phyloP scores from a whole-genome alignment of 1,139 yeast genomes.

The Entelexis sorbosivorans region DNA sequence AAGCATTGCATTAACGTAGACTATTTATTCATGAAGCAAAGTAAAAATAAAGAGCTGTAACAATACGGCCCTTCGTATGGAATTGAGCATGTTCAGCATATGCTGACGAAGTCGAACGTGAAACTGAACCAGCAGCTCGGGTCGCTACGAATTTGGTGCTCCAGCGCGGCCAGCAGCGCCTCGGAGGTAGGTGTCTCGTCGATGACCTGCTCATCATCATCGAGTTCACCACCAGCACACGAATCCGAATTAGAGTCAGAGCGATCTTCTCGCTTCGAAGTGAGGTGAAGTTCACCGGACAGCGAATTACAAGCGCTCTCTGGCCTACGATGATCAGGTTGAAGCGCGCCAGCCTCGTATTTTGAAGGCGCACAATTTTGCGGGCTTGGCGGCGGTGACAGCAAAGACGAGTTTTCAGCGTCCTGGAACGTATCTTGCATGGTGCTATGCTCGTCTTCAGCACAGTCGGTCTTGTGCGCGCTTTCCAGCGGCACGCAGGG shows the following conservation, averaged over 20 bases:
- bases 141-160: constrained; percentile 10
- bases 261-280: no score
- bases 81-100: no score
- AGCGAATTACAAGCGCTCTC: no score
- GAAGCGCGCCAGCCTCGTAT: background rate
- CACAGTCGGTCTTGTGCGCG: background rate
- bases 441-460: background rate
- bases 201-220: background rate
- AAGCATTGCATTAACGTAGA: background rate
- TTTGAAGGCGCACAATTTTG: background rate
- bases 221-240: no score
- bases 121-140: constrained; percentile 17
- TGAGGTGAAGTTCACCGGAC: no score
- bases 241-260: no score
- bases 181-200: constrained; percentile 7
- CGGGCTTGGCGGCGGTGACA: constrained; percentile 9
- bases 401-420: background rate
- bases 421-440: background rate
- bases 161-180: background rate
- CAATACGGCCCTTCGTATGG: background rate
- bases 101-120: constrained; percentile 8
- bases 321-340: no score
- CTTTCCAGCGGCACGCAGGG: background rate
- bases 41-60: no score
- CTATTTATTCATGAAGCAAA: background rate